Evolutionary conservation across 345 rosid species (phyloP).

Genomic region (Populus nigra): DNA sequence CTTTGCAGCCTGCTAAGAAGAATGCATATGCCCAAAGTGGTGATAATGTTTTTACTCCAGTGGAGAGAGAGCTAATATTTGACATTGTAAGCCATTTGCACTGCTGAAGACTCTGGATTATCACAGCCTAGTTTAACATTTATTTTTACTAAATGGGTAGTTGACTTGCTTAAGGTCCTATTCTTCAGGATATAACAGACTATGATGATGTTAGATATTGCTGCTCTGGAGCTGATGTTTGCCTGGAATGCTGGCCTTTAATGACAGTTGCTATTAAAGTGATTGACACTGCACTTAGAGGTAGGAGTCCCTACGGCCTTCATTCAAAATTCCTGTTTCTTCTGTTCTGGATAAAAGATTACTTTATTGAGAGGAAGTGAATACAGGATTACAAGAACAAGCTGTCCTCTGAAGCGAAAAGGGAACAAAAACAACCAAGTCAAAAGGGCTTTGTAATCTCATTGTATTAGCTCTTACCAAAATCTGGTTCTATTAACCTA

Average conservation of each 20-base stretch:
- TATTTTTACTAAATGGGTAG: background rate
- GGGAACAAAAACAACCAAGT: no score
- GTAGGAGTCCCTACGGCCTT: constrained; percentile 29
- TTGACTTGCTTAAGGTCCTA: constrained; percentile 21
- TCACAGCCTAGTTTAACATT: background rate
- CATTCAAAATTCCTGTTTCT: background rate
- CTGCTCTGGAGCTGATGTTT: constrained; percentile 92
- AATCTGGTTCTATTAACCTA: background rate
- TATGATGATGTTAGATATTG: constrained; percentile 90
- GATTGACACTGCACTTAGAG: constrained; percentile 78
- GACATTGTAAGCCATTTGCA: constrained; percentile 63
- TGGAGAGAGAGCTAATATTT: constrained; percentile 85
- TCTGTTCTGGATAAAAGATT: no score
- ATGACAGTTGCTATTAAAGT: constrained; percentile 88
- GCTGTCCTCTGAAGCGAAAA: no score
- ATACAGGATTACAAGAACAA: no score
- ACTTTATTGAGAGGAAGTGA: no score
- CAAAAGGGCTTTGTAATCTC: no score
- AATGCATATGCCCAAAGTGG: constrained; percentile 72
- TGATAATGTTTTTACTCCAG: constrained; percentile 72
- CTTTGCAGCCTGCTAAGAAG: constrained; percentile 72
- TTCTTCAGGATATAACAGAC: constrained; percentile 76
- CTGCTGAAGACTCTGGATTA: background rate
- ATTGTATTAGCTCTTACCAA: background rate
- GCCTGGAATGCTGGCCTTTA: constrained; percentile 89